phyloP scores from a whole-genome alignment of 495 filamentous ascomycete genomes.

The Clavariopsis aquatica region DNA sequence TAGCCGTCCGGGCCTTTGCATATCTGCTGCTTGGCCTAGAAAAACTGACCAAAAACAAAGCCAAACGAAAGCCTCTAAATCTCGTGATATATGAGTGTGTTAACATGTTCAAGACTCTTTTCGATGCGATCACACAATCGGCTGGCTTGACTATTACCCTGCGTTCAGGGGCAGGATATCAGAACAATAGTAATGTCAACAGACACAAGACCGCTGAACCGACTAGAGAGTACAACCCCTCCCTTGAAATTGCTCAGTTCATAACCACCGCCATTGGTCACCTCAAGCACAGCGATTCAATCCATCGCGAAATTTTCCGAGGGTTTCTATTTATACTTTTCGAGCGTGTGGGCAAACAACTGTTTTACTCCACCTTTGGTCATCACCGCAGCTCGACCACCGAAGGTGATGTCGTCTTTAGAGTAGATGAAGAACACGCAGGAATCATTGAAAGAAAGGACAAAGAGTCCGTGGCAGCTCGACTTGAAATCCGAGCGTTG shows the following conservation, averaged over 20 bases:
- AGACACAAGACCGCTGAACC: neutral
- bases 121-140: constrained; percentile 20
- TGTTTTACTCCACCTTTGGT: constrained; percentile 39
- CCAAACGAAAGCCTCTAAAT: neutral
- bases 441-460: constrained; percentile 5
- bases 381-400: constrained; percentile 30
- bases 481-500: constrained; percentile 39
- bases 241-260: constrained; percentile 21
- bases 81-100: constrained; percentile 32
- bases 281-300: constrained; percentile 23
- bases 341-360: constrained; percentile 35
- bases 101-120: constrained; percentile 30
- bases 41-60: constrained; percentile 3
- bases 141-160: constrained; percentile 6
- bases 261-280: constrained; percentile 20
- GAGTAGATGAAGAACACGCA: neutral
- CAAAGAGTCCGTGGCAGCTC: constrained; percentile 19
- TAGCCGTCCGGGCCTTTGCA: constrained; percentile 20
- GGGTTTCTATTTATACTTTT: constrained; percentile 42
- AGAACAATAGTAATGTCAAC: neutral
- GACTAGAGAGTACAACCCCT: neutral
- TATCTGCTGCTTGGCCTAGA: constrained; percentile 24
- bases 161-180: neutral
- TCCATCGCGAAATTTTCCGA: constrained; percentile 43
- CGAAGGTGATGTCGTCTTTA: constrained; percentile 36